Base-by-base conservation (phyloP, 768 basidiomycete genomes). In the Cantharellus cinnabarinus region DNA sequence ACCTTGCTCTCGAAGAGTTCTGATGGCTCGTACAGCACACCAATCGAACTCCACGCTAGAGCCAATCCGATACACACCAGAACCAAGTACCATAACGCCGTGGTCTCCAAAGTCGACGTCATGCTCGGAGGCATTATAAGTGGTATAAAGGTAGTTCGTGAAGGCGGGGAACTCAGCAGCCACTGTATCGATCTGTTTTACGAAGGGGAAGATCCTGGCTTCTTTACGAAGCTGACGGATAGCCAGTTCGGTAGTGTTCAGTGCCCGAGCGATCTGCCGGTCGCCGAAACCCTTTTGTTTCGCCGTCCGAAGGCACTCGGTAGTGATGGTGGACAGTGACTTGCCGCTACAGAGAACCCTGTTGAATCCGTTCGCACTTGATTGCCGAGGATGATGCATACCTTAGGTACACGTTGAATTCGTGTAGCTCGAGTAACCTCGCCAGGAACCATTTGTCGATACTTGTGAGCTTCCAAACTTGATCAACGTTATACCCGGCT, bases 31-130 rank as follows among this genome's bases (percentile, higher is more conserved):
- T 58, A 99, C 94, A 14, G 94, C 95, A 70, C 94, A 98, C 94
- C 94, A 99, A 69, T 98, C 94, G 72, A 99, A 98, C 73, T 99
- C 94, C 70, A 99, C 94, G 3, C 93, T 97, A 2, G 94, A 98
- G 15, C 95, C 94, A 64, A 99, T 99, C 58, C 95, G 84, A 71
- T 99, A 99, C 2, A 97, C 94, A 60, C 95, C 95, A 10, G 94
- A 98, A 40, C 95, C 95, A 48, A 98, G 77, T 2, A 98, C 95
- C 80, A 98, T 94, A 62, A 98, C 83, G 63, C 94, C 95, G 60
- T 84, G 78, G 67, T 99, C 95, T 56, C 81, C 71, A 73, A 99
- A 99, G 3, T 73, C 69, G 64, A 98, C 71, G 68, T 97, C 94
- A 68, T 98, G 89, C 68, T 94, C 89, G 62, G 83, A 73, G n/a